A percentile compares a stretch with the other conserved stretches of the same genome.
phyloP scores from a whole-genome alignment of 768 basidiomycete species.

The Sarcomyxa edulis region DNA sequence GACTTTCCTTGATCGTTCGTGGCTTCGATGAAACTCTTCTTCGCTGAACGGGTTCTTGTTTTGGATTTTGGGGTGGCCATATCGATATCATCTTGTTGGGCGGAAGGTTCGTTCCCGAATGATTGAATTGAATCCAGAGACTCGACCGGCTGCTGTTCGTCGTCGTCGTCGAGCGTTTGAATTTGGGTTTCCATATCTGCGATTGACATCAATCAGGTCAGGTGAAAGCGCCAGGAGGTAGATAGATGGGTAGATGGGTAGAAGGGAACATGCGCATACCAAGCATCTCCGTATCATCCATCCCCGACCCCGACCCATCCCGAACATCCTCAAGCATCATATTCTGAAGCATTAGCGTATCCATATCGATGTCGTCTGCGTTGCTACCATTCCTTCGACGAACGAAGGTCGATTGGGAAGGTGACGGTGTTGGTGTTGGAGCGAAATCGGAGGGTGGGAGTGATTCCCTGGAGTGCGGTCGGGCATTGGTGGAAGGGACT shows the following conservation, averaged over 20 bases:
- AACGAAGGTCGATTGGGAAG: too few species aligned
- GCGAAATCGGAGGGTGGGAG: too few species aligned
- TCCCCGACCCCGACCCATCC: conserved; percentile 9
- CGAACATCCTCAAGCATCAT: conserved; percentile 12
- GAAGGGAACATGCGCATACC: conserved; percentile 23
- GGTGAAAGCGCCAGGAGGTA: neutral
- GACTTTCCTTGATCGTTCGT: too few species aligned
- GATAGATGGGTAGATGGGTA: neutral
- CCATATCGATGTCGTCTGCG: conserved; percentile 22
- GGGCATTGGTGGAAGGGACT: too few species aligned
- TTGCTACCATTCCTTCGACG: conserved; percentile 9
- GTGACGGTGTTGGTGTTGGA: too few species aligned
- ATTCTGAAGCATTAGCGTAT: conserved; percentile 34
- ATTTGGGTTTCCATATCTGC: conserved; percentile 40
- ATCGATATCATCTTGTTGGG: conserved; percentile 6
- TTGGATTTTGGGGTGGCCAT: conserved; percentile 6
- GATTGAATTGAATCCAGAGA: conserved; percentile 33
- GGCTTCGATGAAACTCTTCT: too few species aligned
- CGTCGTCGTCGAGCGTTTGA: conserved; percentile 2
- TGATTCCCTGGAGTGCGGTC: too few species aligned
- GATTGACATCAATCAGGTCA: conserved; percentile 5
- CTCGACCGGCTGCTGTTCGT: conserved; percentile 7
- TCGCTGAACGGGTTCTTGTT: conserved; percentile 5
- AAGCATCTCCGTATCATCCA: conserved; percentile 42
- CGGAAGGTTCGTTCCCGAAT: conserved; percentile 19